Conservation (phyloP, 805 yeast species). For the Yueomyces sinensis region DNA sequence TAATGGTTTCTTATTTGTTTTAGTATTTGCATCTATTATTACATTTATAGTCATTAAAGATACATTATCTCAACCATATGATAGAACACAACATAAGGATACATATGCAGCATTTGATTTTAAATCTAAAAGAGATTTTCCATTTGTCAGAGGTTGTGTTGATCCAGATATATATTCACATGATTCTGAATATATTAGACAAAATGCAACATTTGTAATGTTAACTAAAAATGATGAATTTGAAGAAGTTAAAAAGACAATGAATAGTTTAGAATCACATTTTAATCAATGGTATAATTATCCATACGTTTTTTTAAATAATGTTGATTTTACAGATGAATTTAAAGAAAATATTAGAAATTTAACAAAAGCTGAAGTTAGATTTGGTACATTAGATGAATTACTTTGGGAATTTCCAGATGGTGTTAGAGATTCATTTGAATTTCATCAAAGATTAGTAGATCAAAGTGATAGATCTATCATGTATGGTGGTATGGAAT, state of each 20-base stretch:
- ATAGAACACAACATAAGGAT: background rate
- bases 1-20: conserved; percentile 1
- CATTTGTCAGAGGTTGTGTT: conserved; percentile 46
- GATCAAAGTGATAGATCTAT: conserved; percentile 74
- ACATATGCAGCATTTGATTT: conserved; percentile 10
- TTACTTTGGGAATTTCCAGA: conserved; percentile 60
- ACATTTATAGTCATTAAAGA: conserved; percentile 2
- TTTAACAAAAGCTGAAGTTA: conserved; percentile 51
- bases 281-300: conserved; percentile 91
- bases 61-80: background rate
- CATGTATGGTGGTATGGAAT: conserved; percentile 68
- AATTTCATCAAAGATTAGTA: conserved; percentile 43
- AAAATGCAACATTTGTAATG: conserved; percentile 77
- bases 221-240: conserved; percentile 72
- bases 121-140: conserved; percentile 24
- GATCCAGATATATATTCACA: conserved; percentile 28
- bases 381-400: conserved; percentile 54
- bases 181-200: conserved; percentile 27
- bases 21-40: conserved; percentile 2
- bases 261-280: conserved; percentile 67
- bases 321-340: conserved; percentile 54
- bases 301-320: conserved; percentile 84
- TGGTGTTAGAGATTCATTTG: conserved; percentile 8
- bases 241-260: conserved; percentile 60
- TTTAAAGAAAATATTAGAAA: conserved; percentile 42